phyloP scores from a whole-genome alignment of 768 basidiomycete species.

The Strobilomyces echinocephalus region DNA sequence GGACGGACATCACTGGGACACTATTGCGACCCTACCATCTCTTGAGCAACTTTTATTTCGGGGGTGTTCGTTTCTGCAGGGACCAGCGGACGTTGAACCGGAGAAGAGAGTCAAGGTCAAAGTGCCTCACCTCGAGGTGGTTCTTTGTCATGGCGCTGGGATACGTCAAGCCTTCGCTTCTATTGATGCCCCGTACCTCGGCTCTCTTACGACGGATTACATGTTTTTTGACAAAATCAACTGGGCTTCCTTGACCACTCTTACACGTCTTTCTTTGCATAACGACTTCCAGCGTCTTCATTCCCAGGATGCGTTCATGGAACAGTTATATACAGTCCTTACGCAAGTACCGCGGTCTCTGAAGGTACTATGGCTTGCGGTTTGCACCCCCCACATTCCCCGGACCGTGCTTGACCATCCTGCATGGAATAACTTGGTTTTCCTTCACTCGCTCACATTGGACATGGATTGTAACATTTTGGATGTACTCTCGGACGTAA shows the following conservation, averaged over 20 bases:
- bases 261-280: conserved; percentile 1
- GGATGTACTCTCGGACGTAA: too few species aligned
- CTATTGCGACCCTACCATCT: too few species aligned
- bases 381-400: not conserved
- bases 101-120: too few species aligned
- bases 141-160: too few species aligned
- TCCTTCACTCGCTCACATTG: not conserved
- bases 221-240: not conserved
- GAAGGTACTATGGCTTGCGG: not conserved
- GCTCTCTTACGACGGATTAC: not conserved
- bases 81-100: too few species aligned
- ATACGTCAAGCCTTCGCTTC: not conserved
- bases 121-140: too few species aligned
- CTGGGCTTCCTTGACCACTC: not conserved
- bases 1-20: too few species aligned
- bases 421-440: not conserved
- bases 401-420: not conserved
- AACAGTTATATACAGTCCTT: not conserved
- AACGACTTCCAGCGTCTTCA: not conserved
- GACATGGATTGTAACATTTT: too few species aligned
- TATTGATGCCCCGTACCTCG: not conserved
- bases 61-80: too few species aligned
- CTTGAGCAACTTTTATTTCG: too few species aligned
- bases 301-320: not conserved
- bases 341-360: not conserved